Base-by-base conservation (phyloP, 306 rosid species). In the Biancaea sappan region DNA sequence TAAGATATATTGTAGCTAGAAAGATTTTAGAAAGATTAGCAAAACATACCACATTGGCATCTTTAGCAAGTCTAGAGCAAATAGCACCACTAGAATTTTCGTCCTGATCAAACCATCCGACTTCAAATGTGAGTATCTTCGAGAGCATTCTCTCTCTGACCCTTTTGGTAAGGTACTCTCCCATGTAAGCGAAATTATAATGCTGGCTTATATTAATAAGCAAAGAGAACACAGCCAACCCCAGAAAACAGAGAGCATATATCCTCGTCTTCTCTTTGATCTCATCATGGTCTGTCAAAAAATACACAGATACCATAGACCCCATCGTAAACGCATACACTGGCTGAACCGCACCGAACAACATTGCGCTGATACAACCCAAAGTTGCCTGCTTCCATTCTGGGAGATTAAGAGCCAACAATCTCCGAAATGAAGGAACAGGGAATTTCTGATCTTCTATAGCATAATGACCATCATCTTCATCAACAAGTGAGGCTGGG, bases 1-100 rank as follows among this genome's bases (percentile, higher is more conserved):
- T n/a, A n/a, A n/a, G n/a, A n/a, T n/a, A n/a, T n/a, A n/a, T n/a
- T n/a, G n/a, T n/a, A n/a, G n/a, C n/a, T n/a, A n/a, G n/a, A n/a
- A n/a, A n/a, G n/a, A 34, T 3, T 34, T 6, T 46, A 14, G 9
- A 21, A 41, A 38, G 1, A 48, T 2, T 28, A 51, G 0, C 18
- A 18, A 70, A 70, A 43, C n/a, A 0, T 75, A 80, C 91, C 84
- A 79, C 73, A 44, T 77, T 81, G 35, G 89, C 79, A 22, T 87
- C 91, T 37, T 80, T 84, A 72, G 91, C 75, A 26, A 87, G 81
- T 41, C 79, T 77, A 8, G 89, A 82, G 63, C 86, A 87, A 76
- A 87, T 4, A 50, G 84, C 77, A 60, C 82, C 83, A 12, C 66
- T 87, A 6, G 89, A 84, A 15, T 87, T 87, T 4, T 69, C 51